A percentile compares a stretch with the other conserved stretches of the same genome.
These are phyloP conservation scores for Phaeosphaeria sp. DNA, from an alignment of 2,329 filamentous ascomycete genomes.

Conservation along the genomic window DNA sequence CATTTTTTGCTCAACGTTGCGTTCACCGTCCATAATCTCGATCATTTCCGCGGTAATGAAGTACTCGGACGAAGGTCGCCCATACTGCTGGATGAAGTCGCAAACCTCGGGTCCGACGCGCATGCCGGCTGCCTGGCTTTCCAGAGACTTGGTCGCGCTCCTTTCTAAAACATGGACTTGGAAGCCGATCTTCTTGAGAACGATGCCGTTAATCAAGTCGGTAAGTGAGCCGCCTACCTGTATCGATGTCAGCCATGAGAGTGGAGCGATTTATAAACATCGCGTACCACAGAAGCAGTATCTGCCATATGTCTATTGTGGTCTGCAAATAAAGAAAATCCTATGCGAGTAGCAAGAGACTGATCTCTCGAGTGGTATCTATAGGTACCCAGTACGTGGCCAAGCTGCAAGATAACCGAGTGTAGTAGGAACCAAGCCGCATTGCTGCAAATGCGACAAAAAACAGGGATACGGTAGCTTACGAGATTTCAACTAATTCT, in stretches of 20 bases:
- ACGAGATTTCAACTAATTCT: too few species aligned
- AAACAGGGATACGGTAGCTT: too few species aligned
- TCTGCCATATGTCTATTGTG: background rate
- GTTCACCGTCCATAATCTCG: background rate
- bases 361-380: background rate
- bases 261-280: too few species aligned
- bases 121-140: constrained; percentile 7
- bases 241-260: background rate
- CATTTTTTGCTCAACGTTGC: background rate
- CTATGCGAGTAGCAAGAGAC: too few species aligned
- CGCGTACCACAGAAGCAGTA: background rate
- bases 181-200: background rate
- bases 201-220: constrained; percentile 6
- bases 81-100: constrained; percentile 4
- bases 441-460: too few species aligned
- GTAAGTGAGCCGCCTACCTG: constrained; percentile 8
- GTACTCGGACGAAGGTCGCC: background rate
- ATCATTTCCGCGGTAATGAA: background rate
- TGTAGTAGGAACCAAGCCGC: too few species aligned
- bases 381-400: too few species aligned
- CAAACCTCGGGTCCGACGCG: constrained; percentile 5
- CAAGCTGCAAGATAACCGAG: too few species aligned
- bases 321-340: background rate
- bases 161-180: constrained; percentile 7
- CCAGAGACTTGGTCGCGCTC: constrained; percentile 1